Evolutionary conservation across 768 basidiomycete species (phyloP), one percentile per base, ranked within the genome.

Genomic region (Rhizopogon vesiculosus): DNA sequence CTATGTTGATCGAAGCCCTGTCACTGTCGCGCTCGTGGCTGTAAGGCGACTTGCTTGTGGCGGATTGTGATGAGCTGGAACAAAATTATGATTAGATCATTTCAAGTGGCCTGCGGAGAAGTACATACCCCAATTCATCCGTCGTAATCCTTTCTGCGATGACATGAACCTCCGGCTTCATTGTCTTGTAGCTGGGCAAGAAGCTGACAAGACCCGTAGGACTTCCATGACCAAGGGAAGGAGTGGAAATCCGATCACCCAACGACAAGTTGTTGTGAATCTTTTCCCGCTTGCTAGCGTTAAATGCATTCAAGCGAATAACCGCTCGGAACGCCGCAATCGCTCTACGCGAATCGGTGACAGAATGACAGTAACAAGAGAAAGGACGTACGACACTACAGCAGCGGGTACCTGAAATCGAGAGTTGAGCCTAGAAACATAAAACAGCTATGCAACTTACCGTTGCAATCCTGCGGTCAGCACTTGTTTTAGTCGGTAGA

Each of bases 261-360:
- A 16, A 18, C 5, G 22, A 10, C 35, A 25, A 49, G 50, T 63
- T 49, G 16, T 49, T 49, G 35, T 12, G 48, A 38, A 7, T 22
- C 15, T 38, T 38, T 7, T 39, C 31, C 19, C 38, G 8, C 15
- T 22, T 22, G 46, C 46, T 54, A 62, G 70, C 42, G 59, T 72
- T 78, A 60, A 81, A 84, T 51, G 85, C 83, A 39, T 81, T 76
- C 22, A 89, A 73, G 56, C 84, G 77, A 65, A 86, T 84, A 44
- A 88, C 86, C 29, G 84, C 80, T 43, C 87, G 80, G 66, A 85
- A 85, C 29, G 87, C 82, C 19, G 85, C 84, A 51, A 85, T 83
- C 7, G 82, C 55, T 13, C 67, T 70, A 54, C 7, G n/a, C 7
- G 10, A 28, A 54, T 28, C 43, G 51, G 48, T 19, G 38, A 38